Base-by-base conservation (phyloP, 345 rosid genomes). In the Acer campestre region DNA sequence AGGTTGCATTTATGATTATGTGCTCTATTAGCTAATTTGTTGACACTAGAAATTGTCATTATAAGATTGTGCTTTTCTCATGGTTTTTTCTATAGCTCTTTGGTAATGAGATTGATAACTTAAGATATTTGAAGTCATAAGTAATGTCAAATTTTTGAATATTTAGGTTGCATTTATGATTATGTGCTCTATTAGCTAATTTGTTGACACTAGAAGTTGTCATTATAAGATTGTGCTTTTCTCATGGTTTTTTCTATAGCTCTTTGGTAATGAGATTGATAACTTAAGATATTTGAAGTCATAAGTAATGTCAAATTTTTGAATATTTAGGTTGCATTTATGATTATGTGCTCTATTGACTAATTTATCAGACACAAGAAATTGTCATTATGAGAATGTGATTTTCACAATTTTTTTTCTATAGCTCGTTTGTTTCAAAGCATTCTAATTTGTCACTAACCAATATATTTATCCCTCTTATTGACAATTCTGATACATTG, bases 401-500 rank as follows among this genome's bases (percentile, higher is more conserved):
- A 8, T 11, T 48, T 63, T 61, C 18, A 48, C 40, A 11, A 35
- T 29, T 22, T 17, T 63, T 17, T 63, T 74, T 12, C 66, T 5
- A 10, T 49, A 7, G 20, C 51, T 64, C 51, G 5, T 63, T 27
- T 1, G 25, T 56, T 22, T 55, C 29, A 61, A 58, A 75, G 11
- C 31, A 42, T 16, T 68, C 40, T 12, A 0, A 11, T 6, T 75
- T 49, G 4, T 74, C 22, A 22, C 29, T 11, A 16, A 6, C n/a
- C n/a, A 66, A 56, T 61, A 29, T 20, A 18, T 25, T 46, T 42
- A 6, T 73, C 16, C 61, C 69, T 42, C 59, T 35, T 63, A 14
- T 51, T 48, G 51, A 70, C 14, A 17, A 55, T 55, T 59, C 17
- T 35, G 71, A 73, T 77, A 72, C 67, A 61, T 49, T 77, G 51